Evolutionary conservation across 768 basidiomycete genomes (phyloP).

Genomic region (Saitozyma podzolica): DNA sequence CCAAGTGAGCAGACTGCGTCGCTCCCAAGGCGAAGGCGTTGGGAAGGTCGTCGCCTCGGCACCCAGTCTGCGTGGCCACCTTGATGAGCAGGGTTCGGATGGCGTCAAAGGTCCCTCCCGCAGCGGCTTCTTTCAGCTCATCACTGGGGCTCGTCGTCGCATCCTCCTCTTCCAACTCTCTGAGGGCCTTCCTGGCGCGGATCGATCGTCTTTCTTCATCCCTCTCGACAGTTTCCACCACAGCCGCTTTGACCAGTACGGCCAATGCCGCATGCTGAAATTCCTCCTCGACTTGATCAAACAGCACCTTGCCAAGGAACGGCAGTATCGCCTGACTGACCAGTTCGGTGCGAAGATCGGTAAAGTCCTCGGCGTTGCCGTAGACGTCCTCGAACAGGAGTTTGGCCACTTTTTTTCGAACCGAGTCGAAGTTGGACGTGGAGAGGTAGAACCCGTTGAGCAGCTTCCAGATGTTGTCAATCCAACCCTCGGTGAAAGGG

Average conservation of each 20-base stretch:
- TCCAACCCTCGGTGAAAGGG: slow-evolving; percentile 50
- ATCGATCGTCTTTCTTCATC: slow-evolving; percentile 42
- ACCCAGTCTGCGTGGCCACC: slow-evolving; percentile 35
- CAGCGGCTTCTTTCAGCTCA: slow-evolving; percentile 34
- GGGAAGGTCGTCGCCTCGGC: slow-evolving; percentile 20
- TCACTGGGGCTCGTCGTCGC: slow-evolving; percentile 27
- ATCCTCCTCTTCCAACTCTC: slow-evolving; percentile 32
- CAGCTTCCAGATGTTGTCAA: slow-evolving; percentile 49
- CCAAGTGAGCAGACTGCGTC: too few relatives aligned
- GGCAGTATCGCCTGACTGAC: slow-evolving; percentile 51
- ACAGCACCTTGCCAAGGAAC: slow-evolving; percentile 49
- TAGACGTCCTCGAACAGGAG: slow-evolving; percentile 50
- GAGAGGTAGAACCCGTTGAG: slow-evolving; percentile 41
- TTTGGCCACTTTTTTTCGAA: slow-evolving; percentile 28
- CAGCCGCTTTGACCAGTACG: slow-evolving; percentile 45
- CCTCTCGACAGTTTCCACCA: slow-evolving; percentile 48
- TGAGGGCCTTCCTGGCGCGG: slow-evolving; percentile 13
- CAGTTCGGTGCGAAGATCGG: slow-evolving; percentile 39
- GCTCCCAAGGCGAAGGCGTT: too few relatives aligned
- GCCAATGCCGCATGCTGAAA: slow-evolving; percentile 46
- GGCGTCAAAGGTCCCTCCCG: slow-evolving; percentile 37
- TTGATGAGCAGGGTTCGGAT: slow-evolving; percentile 37
- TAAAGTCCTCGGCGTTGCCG: slow-evolving; percentile 44
- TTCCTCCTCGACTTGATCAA: slow-evolving; percentile 44
- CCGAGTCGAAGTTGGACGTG: slow-evolving; percentile 6